A percentile compares a stretch with the other conserved stretches of the same genome.
phyloP scores from a whole-genome alignment of 1,284 basidiomycete genomes.

The Coniophora puteana region DNA sequence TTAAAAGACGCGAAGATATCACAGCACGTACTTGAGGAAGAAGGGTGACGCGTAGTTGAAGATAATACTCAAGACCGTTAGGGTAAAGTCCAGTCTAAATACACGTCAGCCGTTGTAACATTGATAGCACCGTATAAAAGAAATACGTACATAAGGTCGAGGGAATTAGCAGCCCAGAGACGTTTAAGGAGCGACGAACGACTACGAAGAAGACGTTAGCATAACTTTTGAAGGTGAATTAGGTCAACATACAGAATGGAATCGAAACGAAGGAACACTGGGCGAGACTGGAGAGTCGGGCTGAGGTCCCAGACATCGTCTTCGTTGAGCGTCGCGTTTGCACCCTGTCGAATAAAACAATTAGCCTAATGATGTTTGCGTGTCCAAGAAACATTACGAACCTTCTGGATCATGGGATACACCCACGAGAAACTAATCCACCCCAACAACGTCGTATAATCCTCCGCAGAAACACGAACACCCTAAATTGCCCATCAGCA shows the following conservation, averaged over 20 bases:
- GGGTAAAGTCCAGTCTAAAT: conserved; percentile 53
- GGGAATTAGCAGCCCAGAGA: conserved; percentile 64
- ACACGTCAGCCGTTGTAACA: background rate
- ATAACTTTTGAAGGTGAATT: conserved; percentile 18
- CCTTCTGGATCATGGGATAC: conserved; percentile 45
- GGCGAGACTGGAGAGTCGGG: conserved; percentile 47
- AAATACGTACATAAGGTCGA: conserved; percentile 56
- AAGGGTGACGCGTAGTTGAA: conserved; percentile 57
- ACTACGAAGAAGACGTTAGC: conserved; percentile 18
- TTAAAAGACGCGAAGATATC: background rate
- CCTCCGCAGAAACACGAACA: conserved; percentile 50
- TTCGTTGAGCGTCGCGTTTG: conserved; percentile 46
- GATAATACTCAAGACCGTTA: conserved; percentile 54
- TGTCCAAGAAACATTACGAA: conserved; percentile 11
- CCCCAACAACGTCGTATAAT: conserved; percentile 59
- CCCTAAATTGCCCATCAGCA: conserved; percentile 30
- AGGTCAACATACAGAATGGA: conserved; percentile 33
- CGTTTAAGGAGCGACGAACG: conserved; percentile 55
- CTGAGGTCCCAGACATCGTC: conserved; percentile 59
- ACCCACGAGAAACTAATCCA: conserved; percentile 74
- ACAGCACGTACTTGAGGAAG: conserved; percentile 36
- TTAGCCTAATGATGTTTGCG: background rate
- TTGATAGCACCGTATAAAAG: too few species aligned
- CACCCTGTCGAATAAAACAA: conserved; percentile 33
- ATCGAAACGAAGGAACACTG: conserved; percentile 47